phyloP scores from a whole-genome alignment of 495 filamentous ascomycete species.

The Viridothelium virens region DNA sequence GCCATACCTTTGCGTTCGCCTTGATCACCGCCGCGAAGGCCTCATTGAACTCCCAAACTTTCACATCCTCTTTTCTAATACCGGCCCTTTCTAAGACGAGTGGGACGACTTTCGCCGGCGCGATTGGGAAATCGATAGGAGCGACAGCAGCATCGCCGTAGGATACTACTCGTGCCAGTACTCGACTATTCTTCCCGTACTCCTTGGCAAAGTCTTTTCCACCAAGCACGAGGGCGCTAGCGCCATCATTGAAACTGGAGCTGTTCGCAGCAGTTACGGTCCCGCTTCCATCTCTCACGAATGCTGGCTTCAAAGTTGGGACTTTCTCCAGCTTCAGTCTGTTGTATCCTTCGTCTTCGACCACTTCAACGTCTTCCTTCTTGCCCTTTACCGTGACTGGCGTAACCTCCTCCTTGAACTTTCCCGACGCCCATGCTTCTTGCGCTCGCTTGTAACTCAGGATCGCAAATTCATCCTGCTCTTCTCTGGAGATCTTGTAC shows the following conservation, averaged over 20 bases:
- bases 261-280: constrained; percentile 93
- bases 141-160: constrained; percentile 87
- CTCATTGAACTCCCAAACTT: constrained; percentile 97
- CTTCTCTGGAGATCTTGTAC: constrained; percentile 65
- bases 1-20: constrained; percentile 75
- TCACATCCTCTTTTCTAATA: constrained; percentile 79
- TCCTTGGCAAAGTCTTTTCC: constrained; percentile 67
- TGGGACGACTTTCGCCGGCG: constrained; percentile 85
- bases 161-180: constrained; percentile 75
- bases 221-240: constrained; percentile 78
- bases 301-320: constrained; percentile 79
- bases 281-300: constrained; percentile 71
- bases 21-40: constrained; percentile 95
- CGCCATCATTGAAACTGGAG: constrained; percentile 89
- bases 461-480: constrained; percentile 87
- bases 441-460: constrained; percentile 80
- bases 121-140: constrained; percentile 91
- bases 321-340: constrained; percentile 79
- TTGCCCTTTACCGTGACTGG: constrained; percentile 74
- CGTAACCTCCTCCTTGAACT: constrained; percentile 78
- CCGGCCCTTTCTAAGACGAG: constrained; percentile 83
- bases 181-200: constrained; percentile 63
- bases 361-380: constrained; percentile 73
- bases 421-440: constrained; percentile 71
- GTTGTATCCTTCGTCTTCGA: constrained; percentile 80